Base-by-base conservation (phyloP, 495 filamentous ascomycete genomes). In the Talaromyces wortmannii region DNA sequence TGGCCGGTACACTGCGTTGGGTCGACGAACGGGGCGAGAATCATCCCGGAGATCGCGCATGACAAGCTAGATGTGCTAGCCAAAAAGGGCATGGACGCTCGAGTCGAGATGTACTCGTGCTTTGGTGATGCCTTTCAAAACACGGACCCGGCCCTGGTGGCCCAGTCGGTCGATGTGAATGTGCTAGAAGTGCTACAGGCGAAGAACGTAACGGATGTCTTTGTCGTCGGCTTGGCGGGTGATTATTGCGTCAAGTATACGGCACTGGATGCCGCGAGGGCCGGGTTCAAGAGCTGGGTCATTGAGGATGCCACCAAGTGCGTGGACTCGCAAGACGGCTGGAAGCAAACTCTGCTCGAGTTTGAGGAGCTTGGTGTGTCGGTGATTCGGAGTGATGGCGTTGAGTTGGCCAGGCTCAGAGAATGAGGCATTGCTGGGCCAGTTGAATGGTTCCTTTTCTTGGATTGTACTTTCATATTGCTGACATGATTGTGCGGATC, bases 1-100 rank as follows among this genome's bases (percentile, higher is more conserved):
- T 98, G 94, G 94, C 94, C 94, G 0, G 79, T 80, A 6, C 94
- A 98, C 73, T 97, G 94, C 70, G 78, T 97, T 7, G 84, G 88
- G 59, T 75, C 74, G 31, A 92, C 85, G 0, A 67, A 73, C 5
- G 94, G 94, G 23, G 86, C 89, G 2, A 79, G 82, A 48, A 75
- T 97, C 32, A 77, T 94, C 15, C 79, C 85, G 0, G 92, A 94
- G 68, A 76, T 97, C 16, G 76, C 90, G 57, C 51, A 63, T 13
- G 61, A 63, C 15, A 78, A 74, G 42, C 57, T 95, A 50, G 79
- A 94, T 63, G 57, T 70, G 30, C 70, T 88, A 44, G 74, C 96
- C 44, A 77, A 88, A 57, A 98, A 98, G 70, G 94, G 94, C 33
- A 77, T 75, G 59, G 78, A 90, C 57, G 59, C 76, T 33, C 74